phyloP scores from a whole-genome alignment of 1,139 yeast species.

The Yamadazyma taylorii region DNA sequence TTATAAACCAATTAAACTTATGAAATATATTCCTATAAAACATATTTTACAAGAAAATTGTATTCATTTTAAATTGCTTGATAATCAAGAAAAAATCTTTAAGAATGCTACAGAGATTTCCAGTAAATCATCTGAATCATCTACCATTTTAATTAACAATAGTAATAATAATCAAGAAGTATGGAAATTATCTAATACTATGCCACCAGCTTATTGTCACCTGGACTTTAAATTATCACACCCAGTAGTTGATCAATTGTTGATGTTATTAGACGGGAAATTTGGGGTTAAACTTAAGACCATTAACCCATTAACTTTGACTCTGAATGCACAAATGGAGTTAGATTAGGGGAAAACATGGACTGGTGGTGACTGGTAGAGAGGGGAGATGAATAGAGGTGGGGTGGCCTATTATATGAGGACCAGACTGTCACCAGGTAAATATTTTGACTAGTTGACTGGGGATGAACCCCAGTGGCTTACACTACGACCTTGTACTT shows the following conservation, averaged over 20 bases:
- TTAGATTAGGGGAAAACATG: no score
- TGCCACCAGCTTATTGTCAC: slow-evolving; percentile 84
- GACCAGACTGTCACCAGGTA: no score
- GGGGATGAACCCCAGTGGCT: no score
- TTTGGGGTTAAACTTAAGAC: slow-evolving; percentile 67
- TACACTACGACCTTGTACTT: no score
- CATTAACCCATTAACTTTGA: slow-evolving; percentile 43
- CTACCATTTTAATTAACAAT: slow-evolving; percentile 54
- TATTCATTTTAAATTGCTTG: slow-evolving; percentile 48
- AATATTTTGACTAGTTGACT: no score
- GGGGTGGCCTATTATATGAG: no score
- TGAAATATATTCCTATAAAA: slow-evolving; percentile 69
- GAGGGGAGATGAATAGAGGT: no score
- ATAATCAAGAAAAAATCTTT: slow-evolving; percentile 58
- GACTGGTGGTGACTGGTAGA: no score
- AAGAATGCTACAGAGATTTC: slow-evolving; percentile 48
- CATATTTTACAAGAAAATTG: slow-evolving; percentile 56
- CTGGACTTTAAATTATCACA: slow-evolving; percentile 61
- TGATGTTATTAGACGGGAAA: slow-evolving; percentile 61
- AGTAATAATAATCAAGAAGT: slow-evolving; percentile 41
- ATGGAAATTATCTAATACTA: slow-evolving; percentile 65
- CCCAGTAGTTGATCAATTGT: slow-evolving; percentile 48
- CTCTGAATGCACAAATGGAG: slow-evolving; percentile 16
- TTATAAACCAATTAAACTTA: slow-evolving; percentile 69
- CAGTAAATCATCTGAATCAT: slow-evolving; percentile 71